These are phyloP conservation scores for Kwoniella heveanensis DNA, from an alignment of 768 basidiomycete genomes.

Conservation along the genomic window DNA sequence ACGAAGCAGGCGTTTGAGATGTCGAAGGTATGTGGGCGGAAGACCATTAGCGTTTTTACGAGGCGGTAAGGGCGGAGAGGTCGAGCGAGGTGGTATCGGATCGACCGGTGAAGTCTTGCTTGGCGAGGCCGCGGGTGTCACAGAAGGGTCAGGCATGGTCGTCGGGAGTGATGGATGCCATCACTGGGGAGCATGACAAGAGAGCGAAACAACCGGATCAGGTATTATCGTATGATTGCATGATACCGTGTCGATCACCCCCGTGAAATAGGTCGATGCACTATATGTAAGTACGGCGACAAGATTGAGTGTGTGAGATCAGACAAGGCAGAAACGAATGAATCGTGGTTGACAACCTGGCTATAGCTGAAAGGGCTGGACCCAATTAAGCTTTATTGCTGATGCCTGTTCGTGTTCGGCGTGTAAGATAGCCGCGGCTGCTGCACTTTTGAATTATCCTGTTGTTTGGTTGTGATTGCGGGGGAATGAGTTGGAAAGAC, in stretches of 20 bases:
- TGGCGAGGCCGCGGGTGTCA: neutral
- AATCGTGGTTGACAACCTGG: no score
- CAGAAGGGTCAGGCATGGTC: neutral
- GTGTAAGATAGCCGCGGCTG: constrained; percentile 2
- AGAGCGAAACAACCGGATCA: neutral
- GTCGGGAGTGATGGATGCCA: neutral
- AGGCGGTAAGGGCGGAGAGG: constrained; percentile 40
- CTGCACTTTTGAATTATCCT: neutral
- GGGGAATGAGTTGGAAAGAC: no score
- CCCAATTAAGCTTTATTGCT: no score
- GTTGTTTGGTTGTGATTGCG: no score
- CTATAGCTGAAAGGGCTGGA: no score
- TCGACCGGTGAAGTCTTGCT: neutral
- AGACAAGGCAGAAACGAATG: no score
- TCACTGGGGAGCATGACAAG: neutral
- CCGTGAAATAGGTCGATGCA: no score
- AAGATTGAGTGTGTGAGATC: no score
- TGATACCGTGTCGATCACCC: neutral
- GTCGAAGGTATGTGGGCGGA: constrained; percentile 38
- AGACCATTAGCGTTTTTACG: constrained; percentile 38
- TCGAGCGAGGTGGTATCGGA: constrained; percentile 17
- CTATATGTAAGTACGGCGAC: no score
- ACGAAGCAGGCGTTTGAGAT: constrained; percentile 35
- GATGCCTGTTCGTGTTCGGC: no score
- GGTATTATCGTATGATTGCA: neutral